Conservation (phyloP, 108 stramenopile species). For the Conticribra weissflogii region DNA sequence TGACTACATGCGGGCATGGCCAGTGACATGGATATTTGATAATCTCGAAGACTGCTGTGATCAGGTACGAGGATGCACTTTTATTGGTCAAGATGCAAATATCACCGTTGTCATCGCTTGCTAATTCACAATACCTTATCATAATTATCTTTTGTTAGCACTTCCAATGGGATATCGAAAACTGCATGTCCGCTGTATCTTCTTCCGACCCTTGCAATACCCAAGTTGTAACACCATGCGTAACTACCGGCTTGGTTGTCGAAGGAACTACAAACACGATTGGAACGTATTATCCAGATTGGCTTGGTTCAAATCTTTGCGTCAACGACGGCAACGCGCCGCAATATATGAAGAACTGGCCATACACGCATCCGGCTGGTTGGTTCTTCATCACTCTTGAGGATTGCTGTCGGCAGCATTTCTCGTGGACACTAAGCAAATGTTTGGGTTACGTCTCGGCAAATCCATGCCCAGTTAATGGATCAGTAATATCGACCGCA, state of each 20-base stretch:
- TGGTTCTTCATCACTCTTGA: neutral
- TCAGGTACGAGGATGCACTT: neutral
- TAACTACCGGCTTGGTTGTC: neutral
- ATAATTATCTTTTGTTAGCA: neutral
- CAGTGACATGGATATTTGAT: neutral
- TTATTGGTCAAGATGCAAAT: neutral
- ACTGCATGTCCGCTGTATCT: neutral
- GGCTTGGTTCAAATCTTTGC: neutral
- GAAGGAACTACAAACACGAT: neutral
- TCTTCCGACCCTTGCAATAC: neutral
- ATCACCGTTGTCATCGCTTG: too few species aligned
- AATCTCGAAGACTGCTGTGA: neutral
- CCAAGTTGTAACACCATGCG: neutral
- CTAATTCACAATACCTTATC: neutral
- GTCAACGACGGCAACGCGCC: neutral
- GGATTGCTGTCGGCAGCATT: neutral
- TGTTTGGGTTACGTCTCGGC: neutral
- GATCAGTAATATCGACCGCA: neutral
- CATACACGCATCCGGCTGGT: neutral
- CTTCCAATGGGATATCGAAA: neutral
- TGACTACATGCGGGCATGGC: neutral
- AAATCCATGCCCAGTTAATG: neutral
- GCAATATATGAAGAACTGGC: neutral
- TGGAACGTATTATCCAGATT: neutral
- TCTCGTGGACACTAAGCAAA: neutral